A percentile compares a stretch with the other conserved stretches of the same genome.
Conservation (phyloP, 768 basidiomycete species). For the Lactarius hengduanensis region DNA sequence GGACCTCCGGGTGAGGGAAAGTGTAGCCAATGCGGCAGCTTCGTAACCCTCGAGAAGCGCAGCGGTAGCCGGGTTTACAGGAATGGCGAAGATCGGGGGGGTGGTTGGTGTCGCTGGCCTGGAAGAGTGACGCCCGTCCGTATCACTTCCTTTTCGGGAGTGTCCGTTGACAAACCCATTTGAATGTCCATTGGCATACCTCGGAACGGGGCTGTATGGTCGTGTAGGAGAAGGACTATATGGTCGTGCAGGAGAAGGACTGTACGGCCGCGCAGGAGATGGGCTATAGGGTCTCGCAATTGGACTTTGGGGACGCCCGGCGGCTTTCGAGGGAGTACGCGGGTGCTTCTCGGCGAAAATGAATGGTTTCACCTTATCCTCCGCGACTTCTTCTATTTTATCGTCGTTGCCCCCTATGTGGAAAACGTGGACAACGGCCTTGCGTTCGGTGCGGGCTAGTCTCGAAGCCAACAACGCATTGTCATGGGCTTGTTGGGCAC, state of each 20-base stretch:
- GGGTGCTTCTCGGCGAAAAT: conserved; percentile 46
- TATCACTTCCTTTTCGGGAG: conserved; percentile 31
- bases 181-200: conserved; percentile 29
- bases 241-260: conserved; percentile 8
- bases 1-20: conserved; percentile 59
- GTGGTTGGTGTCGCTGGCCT: conserved; percentile 28
- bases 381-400: conserved; percentile 50
- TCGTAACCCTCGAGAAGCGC: conserved; percentile 61
- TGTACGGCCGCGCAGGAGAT: not conserved
- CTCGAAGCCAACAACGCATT: conserved; percentile 85
- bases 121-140: conserved; percentile 31
- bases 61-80: conserved; percentile 31
- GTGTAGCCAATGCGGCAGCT: conserved; percentile 62
- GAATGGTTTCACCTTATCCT: conserved; percentile 60
- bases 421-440: conserved; percentile 86
- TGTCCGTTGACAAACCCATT: conserved; percentile 38
- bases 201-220: conserved; percentile 18
- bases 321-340: conserved; percentile 28
- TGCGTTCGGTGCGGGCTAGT: conserved; percentile 65
- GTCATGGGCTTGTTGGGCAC: conserved; percentile 81
- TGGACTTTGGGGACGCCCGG: conserved; percentile 3
- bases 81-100: conserved; percentile 21
- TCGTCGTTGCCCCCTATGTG: conserved; percentile 46
- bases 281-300: not conserved
- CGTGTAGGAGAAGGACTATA: conserved; percentile 16